Percentiles rank a stretch among this genome's conserved stretches.
phyloP scores from a whole-genome alignment of 2,329 filamentous ascomycete species.

The Curvularia sp. region DNA sequence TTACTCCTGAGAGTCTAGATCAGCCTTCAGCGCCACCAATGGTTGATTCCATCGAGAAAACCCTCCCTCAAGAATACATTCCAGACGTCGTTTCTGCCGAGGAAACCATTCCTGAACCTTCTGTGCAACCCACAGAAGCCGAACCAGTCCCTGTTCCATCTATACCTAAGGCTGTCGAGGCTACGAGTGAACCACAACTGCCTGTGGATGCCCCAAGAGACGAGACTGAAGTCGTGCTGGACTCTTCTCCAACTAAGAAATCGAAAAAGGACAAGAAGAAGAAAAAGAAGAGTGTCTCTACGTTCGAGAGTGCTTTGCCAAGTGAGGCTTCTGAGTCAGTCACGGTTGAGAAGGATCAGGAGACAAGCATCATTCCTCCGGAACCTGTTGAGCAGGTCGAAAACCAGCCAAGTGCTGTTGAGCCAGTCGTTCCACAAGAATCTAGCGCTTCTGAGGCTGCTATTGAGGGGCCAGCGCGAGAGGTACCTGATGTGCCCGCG shows the following conservation, averaged over 20 bases:
- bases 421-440: constrained; percentile 2
- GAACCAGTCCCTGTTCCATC: constrained; percentile 4
- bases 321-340: constrained; percentile 8
- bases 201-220: constrained; percentile 13
- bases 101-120: constrained; percentile 1
- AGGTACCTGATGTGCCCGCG: background rate
- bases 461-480: background rate
- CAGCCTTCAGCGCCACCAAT: background rate
- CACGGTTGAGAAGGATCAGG: constrained; percentile 9
- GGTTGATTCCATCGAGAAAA: background rate
- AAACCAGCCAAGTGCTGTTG: constrained; percentile 2
- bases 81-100: constrained; percentile 1
- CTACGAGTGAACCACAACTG: constrained; percentile 10
- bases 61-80: background rate
- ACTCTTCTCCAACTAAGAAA: constrained; percentile 25
- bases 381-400: constrained; percentile 6
- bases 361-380: background rate
- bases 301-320: constrained; percentile 22
- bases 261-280: constrained; percentile 39
- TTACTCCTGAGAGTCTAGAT: background rate
- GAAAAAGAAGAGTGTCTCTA: constrained; percentile 33
- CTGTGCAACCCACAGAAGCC: constrained; percentile 7
- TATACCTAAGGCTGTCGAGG: constrained; percentile 4
- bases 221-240: constrained; percentile 25
- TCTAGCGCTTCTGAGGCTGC: background rate